phyloP scores from a whole-genome alignment of 1,284 basidiomycete species.

The Sporisorium exsertum region DNA sequence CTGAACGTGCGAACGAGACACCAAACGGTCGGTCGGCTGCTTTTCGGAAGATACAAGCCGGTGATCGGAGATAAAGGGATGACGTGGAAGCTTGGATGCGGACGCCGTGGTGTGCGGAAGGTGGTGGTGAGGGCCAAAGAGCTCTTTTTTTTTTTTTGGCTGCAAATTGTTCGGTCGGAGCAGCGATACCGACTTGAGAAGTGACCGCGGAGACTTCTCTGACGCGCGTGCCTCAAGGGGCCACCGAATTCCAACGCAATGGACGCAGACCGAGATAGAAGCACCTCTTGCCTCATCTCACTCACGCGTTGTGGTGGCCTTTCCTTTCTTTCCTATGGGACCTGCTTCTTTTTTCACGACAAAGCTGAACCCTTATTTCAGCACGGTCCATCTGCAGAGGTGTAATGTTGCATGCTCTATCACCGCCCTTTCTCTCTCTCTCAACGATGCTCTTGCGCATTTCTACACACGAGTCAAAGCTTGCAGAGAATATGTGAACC shows the following conservation, averaged over 20 bases:
- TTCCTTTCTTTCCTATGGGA: background rate
- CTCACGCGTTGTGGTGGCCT: constrained; percentile 14
- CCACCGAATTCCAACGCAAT: background rate
- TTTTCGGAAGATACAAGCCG: background rate
- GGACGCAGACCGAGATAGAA: background rate
- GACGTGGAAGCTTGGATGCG: background rate
- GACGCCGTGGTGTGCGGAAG: background rate
- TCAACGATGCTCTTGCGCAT: too few relatives aligned
- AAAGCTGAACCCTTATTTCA: background rate
- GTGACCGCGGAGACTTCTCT: background rate
- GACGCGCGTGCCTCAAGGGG: background rate
- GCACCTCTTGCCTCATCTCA: background rate
- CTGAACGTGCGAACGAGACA: too few relatives aligned
- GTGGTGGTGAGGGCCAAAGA: background rate
- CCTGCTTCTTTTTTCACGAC: background rate
- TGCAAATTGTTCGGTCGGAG: background rate
- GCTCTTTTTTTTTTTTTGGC: background rate
- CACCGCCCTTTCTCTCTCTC: background rate
- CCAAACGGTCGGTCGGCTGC: background rate
- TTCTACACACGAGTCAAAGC: background rate
- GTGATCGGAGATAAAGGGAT: background rate
- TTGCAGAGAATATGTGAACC: too few relatives aligned
- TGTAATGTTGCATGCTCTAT: background rate
- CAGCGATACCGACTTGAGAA: background rate
- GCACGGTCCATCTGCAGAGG: background rate